Evolutionary conservation across 768 basidiomycete genomes (phyloP).

Genomic region (Kockovaella imperatae): DNA sequence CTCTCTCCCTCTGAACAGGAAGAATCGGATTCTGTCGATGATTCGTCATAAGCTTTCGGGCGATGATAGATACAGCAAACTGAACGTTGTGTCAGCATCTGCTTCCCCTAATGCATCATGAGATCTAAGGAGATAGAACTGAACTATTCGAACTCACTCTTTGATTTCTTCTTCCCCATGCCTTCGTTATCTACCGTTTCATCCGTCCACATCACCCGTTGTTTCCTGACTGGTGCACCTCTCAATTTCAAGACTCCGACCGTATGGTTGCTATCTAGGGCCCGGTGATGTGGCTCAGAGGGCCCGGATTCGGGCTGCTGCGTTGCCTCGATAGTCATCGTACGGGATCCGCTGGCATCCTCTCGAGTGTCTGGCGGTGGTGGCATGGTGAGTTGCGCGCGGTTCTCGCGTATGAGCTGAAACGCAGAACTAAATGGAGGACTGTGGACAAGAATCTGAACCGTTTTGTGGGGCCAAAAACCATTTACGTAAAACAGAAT

Average conservation of each 20-base stretch:
- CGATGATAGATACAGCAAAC: conserved; percentile 95
- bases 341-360: conserved; percentile 5
- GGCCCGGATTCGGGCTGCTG: conserved; percentile 2
- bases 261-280: background rate
- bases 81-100: conserved; percentile 43
- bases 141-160: conserved; percentile 59
- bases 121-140: background rate
- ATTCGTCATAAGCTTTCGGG: conserved; percentile 41
- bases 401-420: no score
- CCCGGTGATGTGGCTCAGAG: background rate
- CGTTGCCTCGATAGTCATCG: conserved; percentile 6
- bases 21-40: conserved; percentile 47
- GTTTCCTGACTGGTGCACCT: conserved; percentile 51
- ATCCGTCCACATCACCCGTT: conserved; percentile 71
- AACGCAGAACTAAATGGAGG: no score
- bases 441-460: no score
- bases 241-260: conserved; percentile 58
- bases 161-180: conserved; percentile 80
- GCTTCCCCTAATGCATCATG: no score
- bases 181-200: conserved; percentile 87
- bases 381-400: no score
- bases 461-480: no score
- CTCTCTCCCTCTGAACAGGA: conserved; percentile 50
- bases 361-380: background rate
- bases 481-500: no score